A percentile compares a stretch with the other conserved stretches of the same genome.
Conservation (phyloP, 2,329 filamentous ascomycete genomes). For the Gaeumannomyces sp. region DNA sequence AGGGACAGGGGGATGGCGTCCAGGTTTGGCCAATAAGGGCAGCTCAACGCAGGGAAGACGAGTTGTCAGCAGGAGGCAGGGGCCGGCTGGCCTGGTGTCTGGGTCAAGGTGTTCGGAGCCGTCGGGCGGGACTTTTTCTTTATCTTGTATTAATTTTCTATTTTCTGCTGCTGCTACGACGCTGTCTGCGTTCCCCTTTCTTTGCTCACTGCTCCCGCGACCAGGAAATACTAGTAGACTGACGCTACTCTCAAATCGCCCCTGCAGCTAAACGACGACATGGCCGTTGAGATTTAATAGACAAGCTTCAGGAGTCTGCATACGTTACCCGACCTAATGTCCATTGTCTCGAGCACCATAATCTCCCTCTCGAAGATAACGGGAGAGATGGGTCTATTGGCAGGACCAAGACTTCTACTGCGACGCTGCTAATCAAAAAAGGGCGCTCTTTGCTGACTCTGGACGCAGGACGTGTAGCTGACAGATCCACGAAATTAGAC, state of each 20-base stretch:
- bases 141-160: background rate
- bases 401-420: too few relatives aligned
- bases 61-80: background rate
- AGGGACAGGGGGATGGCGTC: background rate
- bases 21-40: background rate
- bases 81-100: background rate
- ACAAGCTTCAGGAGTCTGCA: background rate
- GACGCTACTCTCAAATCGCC: too few relatives aligned
- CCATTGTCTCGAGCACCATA: background rate
- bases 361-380: too few relatives aligned
- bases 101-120: too few relatives aligned
- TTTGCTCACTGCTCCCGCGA: background rate
- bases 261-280: background rate
- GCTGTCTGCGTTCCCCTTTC: background rate
- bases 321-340: background rate
- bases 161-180: too few relatives aligned
- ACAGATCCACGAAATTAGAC: background rate
- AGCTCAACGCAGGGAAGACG: too few relatives aligned
- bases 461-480: background rate
- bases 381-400: background rate
- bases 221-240: background rate
- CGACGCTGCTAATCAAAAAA: too few relatives aligned
- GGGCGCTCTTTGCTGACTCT: background rate
- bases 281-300: background rate
- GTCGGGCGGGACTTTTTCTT: background rate